Evolutionary conservation across 2,329 filamentous ascomycete genomes (phyloP).

Genomic region (Fusarium sp.): DNA sequence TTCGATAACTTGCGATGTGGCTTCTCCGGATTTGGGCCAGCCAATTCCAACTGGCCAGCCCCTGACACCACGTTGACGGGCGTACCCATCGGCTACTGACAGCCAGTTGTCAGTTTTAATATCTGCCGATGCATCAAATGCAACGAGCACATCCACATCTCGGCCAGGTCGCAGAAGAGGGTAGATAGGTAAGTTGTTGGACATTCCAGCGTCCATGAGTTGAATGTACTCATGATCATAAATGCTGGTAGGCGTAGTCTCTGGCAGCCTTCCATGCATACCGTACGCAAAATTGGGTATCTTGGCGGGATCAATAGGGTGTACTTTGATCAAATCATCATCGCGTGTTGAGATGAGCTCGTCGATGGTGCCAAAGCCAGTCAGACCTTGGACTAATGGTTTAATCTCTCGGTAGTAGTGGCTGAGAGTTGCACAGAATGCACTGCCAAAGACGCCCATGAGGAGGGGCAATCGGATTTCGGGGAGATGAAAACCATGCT

Average conservation of each 20-base stretch:
- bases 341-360: slow-evolving; percentile 85
- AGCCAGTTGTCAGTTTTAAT: slow-evolving; percentile 97
- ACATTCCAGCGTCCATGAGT: slow-evolving; percentile 98
- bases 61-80: slow-evolving; percentile 87
- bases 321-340: slow-evolving; percentile 88
- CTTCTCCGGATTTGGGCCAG: slow-evolving; percentile 78
- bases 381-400: slow-evolving; percentile 80
- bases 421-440: slow-evolving; percentile 93
- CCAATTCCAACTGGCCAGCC: slow-evolving; percentile 96
- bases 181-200: slow-evolving; percentile 96
- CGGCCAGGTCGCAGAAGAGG: slow-evolving; percentile 89
- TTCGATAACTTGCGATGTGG: slow-evolving; percentile 69
- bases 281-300: slow-evolving; percentile 91
- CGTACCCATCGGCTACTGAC: slow-evolving; percentile 92
- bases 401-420: slow-evolving; percentile 96
- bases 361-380: slow-evolving; percentile 82
- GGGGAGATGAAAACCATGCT: slow-evolving; percentile 78
- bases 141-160: slow-evolving; percentile 88
- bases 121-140: slow-evolving; percentile 95
- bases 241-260: slow-evolving; percentile 82
- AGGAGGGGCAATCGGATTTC: slow-evolving; percentile 87
- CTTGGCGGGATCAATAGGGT: slow-evolving; percentile 91
- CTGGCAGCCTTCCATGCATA: slow-evolving; percentile 80
- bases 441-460: slow-evolving; percentile 95
- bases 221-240: slow-evolving; percentile 78